Conservation (phyloP, 192 early-diverging fungal species). For the Rhizophagus prolifer region DNA sequence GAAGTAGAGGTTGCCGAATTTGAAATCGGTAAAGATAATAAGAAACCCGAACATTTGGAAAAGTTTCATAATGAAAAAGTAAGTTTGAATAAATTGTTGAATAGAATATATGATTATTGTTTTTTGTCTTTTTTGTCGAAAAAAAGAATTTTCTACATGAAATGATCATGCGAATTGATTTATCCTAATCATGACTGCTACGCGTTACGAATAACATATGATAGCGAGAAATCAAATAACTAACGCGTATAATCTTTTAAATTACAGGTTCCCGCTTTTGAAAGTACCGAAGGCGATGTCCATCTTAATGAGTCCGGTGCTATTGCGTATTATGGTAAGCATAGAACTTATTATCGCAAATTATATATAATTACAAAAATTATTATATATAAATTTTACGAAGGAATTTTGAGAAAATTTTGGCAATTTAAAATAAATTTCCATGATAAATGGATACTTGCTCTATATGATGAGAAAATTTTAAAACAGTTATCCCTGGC, state of each 20-base stretch:
- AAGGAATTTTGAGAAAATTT: too few relatives aligned
- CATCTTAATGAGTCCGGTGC: conserved; percentile 79
- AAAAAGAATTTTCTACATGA: neutral
- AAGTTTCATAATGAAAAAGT: conserved; percentile 91
- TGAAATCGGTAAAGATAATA: conserved; percentile 70
- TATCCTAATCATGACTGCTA: neutral
- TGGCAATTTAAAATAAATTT: too few relatives aligned
- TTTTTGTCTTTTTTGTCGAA: too few relatives aligned
- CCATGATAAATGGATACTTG: neutral
- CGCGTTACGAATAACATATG: neutral
- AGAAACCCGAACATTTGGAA: conserved; percentile 77
- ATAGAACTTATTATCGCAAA: neutral
- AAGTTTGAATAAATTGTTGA: neutral
- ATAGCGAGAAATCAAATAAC: neutral
- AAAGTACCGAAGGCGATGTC: conserved; percentile 68
- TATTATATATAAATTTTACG: too few relatives aligned
- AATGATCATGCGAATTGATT: neutral
- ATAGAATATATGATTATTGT: neutral
- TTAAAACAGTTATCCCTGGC: conserved; percentile 56
- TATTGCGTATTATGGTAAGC: conserved; percentile 88
- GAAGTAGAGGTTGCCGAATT: conserved; percentile 69
- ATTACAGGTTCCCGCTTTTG: conserved; percentile 75
- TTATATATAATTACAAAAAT: neutral
- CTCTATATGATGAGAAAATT: conserved; percentile 43
- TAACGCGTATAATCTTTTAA: neutral